These are phyloP conservation scores for Phlebiopsis flavidoalba DNA, from an alignment of 768 basidiomycete species.

Conservation along the genomic window DNA sequence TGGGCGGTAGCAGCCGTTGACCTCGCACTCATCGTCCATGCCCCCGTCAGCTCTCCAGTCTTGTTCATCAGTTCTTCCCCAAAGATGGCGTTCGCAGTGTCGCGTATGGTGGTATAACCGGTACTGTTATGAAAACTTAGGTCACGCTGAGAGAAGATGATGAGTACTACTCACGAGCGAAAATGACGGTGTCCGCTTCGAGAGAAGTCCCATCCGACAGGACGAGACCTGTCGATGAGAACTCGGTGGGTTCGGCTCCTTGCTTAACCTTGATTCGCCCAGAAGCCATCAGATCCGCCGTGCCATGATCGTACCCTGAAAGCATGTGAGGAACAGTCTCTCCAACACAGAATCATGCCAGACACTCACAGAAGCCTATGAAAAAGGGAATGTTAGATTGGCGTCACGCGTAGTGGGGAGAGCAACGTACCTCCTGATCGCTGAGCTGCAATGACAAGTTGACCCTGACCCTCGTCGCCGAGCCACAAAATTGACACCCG, in stretches of 20 bases:
- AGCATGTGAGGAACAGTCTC: neutral
- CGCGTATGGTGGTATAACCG: constrained; percentile 28
- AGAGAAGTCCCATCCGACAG: constrained; percentile 22
- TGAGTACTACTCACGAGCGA: constrained; percentile 18
- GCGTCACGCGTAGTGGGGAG: neutral
- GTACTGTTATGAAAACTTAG: constrained; percentile 17
- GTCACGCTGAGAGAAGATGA: no score
- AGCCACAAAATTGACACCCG: constrained; percentile 32
- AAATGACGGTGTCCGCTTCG: constrained; percentile 27
- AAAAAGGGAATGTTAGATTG: neutral
- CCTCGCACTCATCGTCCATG: constrained; percentile 37
- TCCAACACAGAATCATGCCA: neutral
- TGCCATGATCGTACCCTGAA: constrained; percentile 18
- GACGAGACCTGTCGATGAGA: constrained; percentile 16
- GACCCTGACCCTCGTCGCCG: constrained; percentile 29
- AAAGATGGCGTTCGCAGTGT: constrained; percentile 27
- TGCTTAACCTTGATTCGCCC: constrained; percentile 17
- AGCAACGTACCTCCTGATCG: constrained; percentile 20
- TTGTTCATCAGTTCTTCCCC: constrained; percentile 31
- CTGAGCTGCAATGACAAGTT: constrained; percentile 22
- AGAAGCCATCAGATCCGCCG: constrained; percentile 14
- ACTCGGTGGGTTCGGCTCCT: constrained; percentile 10
- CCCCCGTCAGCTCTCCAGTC: constrained; percentile 34
- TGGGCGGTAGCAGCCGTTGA: constrained; percentile 31
- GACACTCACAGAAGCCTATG: constrained; percentile 12